Conservation (phyloP, 1,284 basidiomycete species). For the Trichosporon sp. region DNA sequence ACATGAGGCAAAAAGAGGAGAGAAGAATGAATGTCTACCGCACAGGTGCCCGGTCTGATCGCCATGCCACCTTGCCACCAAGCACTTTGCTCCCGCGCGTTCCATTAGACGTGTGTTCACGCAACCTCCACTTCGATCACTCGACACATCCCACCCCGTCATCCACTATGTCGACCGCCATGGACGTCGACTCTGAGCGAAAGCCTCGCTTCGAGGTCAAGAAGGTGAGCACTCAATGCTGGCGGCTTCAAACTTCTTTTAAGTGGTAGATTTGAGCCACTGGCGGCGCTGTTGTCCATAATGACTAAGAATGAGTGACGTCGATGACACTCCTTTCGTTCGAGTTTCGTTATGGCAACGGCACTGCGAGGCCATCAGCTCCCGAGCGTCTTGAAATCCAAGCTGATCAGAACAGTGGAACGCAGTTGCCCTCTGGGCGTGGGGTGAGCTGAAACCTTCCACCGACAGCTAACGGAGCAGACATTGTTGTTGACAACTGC, state of each 20-base stretch:
- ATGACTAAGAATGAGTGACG: background rate
- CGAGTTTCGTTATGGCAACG: background rate
- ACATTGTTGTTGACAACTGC: constrained; percentile 93
- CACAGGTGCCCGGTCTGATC: background rate
- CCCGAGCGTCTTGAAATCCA: background rate
- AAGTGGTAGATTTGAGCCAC: no score
- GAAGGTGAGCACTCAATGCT: constrained; percentile 59
- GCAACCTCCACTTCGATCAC: background rate
- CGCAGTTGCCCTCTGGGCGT: constrained; percentile 91
- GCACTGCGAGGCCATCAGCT: background rate
- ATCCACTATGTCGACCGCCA: constrained; percentile 27
- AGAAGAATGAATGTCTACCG: background rate
- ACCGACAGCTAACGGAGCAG: constrained; percentile 48
- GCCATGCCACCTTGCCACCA: background rate
- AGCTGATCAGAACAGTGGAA: constrained; percentile 65
- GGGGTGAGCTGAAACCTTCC: constrained; percentile 58
- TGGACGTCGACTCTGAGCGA: constrained; percentile 53
- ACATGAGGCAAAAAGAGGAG: background rate
- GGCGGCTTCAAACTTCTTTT: no score
- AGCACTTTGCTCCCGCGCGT: background rate
- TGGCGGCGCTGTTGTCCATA: no score
- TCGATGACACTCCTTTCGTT: constrained; percentile 8
- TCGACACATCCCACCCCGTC: background rate
- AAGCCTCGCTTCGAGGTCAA: constrained; percentile 84
- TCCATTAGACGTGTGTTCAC: background rate